phyloP scores from a whole-genome alignment of 148 eudicot species.

The Fallopia convolvulus region DNA sequence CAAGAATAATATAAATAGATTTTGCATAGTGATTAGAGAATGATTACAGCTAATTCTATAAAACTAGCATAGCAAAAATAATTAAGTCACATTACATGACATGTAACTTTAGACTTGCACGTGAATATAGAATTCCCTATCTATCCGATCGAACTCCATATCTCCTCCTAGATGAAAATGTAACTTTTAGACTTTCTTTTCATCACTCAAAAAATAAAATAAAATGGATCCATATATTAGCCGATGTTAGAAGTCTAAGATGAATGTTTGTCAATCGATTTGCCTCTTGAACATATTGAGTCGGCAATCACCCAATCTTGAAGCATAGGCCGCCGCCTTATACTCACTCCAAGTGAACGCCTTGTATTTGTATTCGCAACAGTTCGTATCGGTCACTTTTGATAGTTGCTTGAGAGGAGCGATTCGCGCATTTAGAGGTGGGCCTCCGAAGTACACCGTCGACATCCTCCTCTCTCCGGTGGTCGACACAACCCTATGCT shows the following conservation, averaged over 20 bases:
- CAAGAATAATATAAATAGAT: not conserved
- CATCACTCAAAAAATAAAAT: not conserved
- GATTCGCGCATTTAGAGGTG: slow-evolving; percentile 41
- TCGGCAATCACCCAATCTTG: slow-evolving; percentile 60
- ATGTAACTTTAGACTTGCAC: not conserved
- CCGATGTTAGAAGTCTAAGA: not conserved
- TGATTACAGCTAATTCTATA: not conserved
- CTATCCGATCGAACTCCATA: no score
- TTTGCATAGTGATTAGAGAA: not conserved
- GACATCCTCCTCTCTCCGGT: slow-evolving; percentile 47
- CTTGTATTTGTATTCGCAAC: slow-evolving; percentile 28
- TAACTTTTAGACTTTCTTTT: not conserved
- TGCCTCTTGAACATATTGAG: slow-evolving; percentile 54
- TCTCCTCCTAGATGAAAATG: no score
- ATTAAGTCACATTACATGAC: not conserved
- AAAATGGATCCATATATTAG: not conserved
- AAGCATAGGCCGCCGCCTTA: slow-evolving; percentile 56
- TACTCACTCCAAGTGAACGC: slow-evolving; percentile 85
- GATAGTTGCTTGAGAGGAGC: slow-evolving; percentile 30
- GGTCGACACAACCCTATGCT: slow-evolving; percentile 62
- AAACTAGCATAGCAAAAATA: not conserved
- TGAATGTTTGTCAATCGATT: not conserved
- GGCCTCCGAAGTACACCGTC: slow-evolving; percentile 69
- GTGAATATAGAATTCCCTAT: not conserved
- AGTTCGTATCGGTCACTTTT: not conserved